Conservation (phyloP, 73 alveolate genomes). For the Tetrahymena borealis region DNA sequence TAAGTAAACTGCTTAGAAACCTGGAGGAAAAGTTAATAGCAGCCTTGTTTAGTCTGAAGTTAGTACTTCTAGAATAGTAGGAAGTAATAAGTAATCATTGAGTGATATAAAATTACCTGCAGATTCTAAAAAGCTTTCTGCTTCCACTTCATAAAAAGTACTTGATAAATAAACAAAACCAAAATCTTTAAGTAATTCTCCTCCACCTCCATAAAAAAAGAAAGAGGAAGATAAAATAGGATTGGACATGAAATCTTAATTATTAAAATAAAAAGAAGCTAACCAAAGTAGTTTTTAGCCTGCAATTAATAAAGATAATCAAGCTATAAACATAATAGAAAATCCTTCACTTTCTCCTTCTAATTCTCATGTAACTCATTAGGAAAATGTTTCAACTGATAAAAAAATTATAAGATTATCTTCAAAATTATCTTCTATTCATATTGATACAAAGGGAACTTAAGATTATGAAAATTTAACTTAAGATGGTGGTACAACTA, state of each 20-base stretch:
- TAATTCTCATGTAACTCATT: neutral
- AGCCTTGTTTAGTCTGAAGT: neutral
- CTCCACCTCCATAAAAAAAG: too few species aligned
- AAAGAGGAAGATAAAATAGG: too few species aligned
- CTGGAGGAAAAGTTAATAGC: neutral
- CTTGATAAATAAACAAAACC: too few species aligned
- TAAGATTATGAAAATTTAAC: neutral
- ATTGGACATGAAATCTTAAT: too few species aligned
- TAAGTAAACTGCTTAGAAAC: neutral
- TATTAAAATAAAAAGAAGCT: too few species aligned
- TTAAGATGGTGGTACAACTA: neutral
- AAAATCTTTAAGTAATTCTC: too few species aligned
- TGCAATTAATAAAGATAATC: neutral
- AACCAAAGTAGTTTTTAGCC: neutral
- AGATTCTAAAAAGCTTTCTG: neutral
- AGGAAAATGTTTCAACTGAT: neutral
- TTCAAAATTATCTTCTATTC: neutral
- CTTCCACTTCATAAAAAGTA: too few species aligned
- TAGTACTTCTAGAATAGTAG: neutral
- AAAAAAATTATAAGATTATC: neutral
- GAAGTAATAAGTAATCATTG: neutral
- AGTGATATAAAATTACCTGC: neutral
- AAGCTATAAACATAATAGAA: neutral
- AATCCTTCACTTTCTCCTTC: neutral
- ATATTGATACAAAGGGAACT: neutral